Evolutionary conservation across 2,329 filamentous ascomycete genomes (phyloP).

Genomic region (Ophiostoma sp.): DNA sequence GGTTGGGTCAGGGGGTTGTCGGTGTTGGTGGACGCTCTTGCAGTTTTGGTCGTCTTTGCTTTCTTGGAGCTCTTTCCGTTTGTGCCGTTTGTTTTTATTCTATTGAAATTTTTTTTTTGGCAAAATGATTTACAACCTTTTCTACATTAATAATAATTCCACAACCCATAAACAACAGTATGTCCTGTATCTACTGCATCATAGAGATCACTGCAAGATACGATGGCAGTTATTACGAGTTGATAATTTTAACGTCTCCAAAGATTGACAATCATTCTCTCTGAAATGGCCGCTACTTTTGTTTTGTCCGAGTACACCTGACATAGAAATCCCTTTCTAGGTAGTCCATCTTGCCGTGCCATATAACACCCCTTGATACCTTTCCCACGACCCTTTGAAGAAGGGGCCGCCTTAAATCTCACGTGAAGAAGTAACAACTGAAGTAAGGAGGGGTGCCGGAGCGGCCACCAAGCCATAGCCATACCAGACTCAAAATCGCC

Average conservation of each 20-base stretch:
- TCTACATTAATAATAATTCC: background rate
- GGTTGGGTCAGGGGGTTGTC: no score
- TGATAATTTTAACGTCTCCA: background rate
- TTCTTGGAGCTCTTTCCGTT: no score
- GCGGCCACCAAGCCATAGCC: slow-evolving; percentile 1
- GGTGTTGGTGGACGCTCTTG: background rate
- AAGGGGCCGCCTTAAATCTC: background rate
- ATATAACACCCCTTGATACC: background rate
- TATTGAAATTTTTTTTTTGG: background rate
- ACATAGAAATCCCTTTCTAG: background rate
- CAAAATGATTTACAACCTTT: background rate
- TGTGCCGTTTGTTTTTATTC: no score
- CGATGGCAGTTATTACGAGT: background rate
- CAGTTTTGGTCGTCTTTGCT: background rate
- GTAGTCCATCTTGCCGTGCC: background rate
- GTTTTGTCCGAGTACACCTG: background rate
- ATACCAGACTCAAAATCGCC: background rate
- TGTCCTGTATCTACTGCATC: background rate
- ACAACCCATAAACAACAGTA: no score
- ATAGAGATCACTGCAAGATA: background rate
- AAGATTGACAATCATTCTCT: background rate
- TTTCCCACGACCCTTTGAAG: background rate
- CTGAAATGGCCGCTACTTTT: background rate
- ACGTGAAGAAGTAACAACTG: background rate
- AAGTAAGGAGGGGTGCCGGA: slow-evolving; percentile 1